Evolutionary conservation across 176 grass and related monocot species (phyloP), one percentile per base, ranked within the genome.

Genomic region (Cymbopogon citratus): DNA sequence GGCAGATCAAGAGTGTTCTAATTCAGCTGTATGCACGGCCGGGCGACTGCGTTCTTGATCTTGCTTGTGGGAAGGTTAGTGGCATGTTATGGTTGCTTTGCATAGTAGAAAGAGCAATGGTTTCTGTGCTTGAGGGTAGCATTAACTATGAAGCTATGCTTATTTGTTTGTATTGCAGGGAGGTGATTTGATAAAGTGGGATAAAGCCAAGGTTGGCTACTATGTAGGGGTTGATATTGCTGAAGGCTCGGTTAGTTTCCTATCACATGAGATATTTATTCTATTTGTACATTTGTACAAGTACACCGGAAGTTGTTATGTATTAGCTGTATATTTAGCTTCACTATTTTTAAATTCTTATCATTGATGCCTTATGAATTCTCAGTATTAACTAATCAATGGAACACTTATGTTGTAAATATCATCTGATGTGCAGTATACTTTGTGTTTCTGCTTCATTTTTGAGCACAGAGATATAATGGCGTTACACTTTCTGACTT

Each of bases 131-230:
- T 16, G 19, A 68, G 49, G 15, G 5, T 27, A 40, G 24, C 2
- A 16, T 27, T 34, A 29, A 23, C 13, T 7, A 9, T 81, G 72
- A 44, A 62, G 21, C 19, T 66, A 48, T 31, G 3, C 67, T 78
- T 25, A 43, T 57, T 79, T 26, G 62, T 69, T 73, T 84, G 46
- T 21, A 83, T 54, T 43, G 8, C 84, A 98, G 95, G 95, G 95
- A 77, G 95, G 95, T 31, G 95, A 98, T 71, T 83, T 98, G 33
- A 94, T 98, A 77, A 98, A 98, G 86, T 94, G 95, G 95, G 95
- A 98, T 59, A 98, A 94, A 52, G 95, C 95, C 15, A 98, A 44
- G 82, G 90, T 94, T 64, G 90, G 88, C 31, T 98, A 98, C 83
- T 98, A 94, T 48, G 86, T 98, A 29, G 95, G 95, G 5, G 91